These are phyloP conservation scores for Phytopythium vexans DNA, from an alignment of 352 stramenopile genomes.

Conservation along the genomic window DNA sequence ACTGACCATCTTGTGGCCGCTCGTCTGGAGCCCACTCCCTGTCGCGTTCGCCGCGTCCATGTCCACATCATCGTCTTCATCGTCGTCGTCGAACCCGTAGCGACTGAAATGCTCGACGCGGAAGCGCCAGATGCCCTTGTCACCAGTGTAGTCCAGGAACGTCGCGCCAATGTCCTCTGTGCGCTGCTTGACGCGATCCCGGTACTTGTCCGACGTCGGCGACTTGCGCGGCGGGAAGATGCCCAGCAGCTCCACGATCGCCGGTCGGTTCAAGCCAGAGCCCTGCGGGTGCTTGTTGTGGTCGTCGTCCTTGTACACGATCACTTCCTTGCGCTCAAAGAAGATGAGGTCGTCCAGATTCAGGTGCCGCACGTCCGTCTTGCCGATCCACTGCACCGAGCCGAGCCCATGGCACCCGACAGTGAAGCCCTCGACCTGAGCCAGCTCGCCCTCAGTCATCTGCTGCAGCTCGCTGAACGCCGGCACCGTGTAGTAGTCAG, in stretches of 20 bases:
- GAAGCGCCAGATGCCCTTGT: slow-evolving; percentile 81
- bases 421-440: slow-evolving; percentile 69
- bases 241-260: slow-evolving; percentile 72
- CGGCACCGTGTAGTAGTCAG: slow-evolving; percentile 77
- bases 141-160: slow-evolving; percentile 71
- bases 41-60: slow-evolving; percentile 23
- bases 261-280: slow-evolving; percentile 72
- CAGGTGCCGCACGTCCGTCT: slow-evolving; percentile 76
- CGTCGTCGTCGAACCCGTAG: slow-evolving; percentile 77
- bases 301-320: slow-evolving; percentile 83
- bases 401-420: slow-evolving; percentile 78
- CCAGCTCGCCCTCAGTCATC: slow-evolving; percentile 72
- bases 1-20: slow-evolving; percentile 21
- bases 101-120: slow-evolving; percentile 85
- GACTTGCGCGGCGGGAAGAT: slow-evolving; percentile 74
- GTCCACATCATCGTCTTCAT: slow-evolving; percentile 49
- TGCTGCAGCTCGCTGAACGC: slow-evolving; percentile 61
- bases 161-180: slow-evolving; percentile 75
- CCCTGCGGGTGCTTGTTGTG: slow-evolving; percentile 79
- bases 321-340: slow-evolving; percentile 84
- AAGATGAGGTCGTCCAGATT: slow-evolving; percentile 75
- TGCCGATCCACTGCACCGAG: slow-evolving; percentile 77
- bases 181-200: slow-evolving; percentile 71
- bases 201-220: slow-evolving; percentile 57
- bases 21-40: slow-evolving; percentile 14